phyloP scores from a whole-genome alignment of 2,329 filamentous ascomycete species.

The Eurotiales sp. region DNA sequence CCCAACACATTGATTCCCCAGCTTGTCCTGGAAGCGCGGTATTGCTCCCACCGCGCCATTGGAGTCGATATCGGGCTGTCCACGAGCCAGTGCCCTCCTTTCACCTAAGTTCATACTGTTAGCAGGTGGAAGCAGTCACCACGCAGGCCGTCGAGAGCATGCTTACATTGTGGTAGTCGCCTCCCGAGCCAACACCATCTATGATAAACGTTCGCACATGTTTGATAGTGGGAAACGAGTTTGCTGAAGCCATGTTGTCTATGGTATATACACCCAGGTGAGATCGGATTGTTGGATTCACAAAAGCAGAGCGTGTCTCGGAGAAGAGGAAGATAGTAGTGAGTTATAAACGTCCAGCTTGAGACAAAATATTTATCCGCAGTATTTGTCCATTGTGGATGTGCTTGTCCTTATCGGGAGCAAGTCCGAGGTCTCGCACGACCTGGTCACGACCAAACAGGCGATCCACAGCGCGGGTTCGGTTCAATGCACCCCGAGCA shows the following conservation, averaged over 20 bases:
- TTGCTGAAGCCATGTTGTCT: slow-evolving; percentile 27
- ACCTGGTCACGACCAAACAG: not conserved
- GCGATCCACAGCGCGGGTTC: not conserved
- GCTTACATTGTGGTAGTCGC: slow-evolving; percentile 82
- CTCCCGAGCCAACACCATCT: slow-evolving; percentile 45
- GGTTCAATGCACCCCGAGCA: slow-evolving; percentile 10
- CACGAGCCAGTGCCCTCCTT: slow-evolving; percentile 69
- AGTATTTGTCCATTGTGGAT: not conserved
- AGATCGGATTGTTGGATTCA: no score
- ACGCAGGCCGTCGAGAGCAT: slow-evolving; percentile 22
- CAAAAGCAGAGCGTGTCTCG: no score
- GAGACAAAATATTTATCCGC: not conserved
- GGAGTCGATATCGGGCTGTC: slow-evolving; percentile 90
- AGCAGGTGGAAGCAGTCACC: not conserved
- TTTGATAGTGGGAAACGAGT: slow-evolving; percentile 43
- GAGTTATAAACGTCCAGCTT: not conserved
- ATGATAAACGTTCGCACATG: slow-evolving; percentile 45
- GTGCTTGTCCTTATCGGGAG: not conserved
- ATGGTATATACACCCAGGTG: no score
- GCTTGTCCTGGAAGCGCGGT: slow-evolving; percentile 79
- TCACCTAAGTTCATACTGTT: slow-evolving; percentile 31
- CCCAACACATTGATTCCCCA: slow-evolving; percentile 96
- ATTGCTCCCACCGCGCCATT: slow-evolving; percentile 84
- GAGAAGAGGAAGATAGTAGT: not conserved
- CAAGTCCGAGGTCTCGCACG: not conserved